Evolutionary conservation across 768 basidiomycete species (phyloP), one percentile per base, ranked within the genome.

Genomic region (Guyanaporus albipodus): DNA sequence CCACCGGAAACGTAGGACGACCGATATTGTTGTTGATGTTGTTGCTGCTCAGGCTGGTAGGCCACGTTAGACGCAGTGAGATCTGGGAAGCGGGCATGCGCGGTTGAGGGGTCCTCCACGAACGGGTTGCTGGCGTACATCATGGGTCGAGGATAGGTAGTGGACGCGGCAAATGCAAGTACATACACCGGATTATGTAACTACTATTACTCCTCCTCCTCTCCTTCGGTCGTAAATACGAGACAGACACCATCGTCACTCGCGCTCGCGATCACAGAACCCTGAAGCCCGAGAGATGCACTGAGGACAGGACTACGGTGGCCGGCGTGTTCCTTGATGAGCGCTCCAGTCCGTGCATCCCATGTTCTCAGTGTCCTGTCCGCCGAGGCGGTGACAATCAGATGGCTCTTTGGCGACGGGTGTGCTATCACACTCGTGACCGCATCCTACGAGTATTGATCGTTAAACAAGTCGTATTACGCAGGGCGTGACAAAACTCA

Each of bases 161-260:
- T n/a, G n/a, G n/a, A n/a, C n/a, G n/a, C n/a, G n/a, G n/a, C n/a
- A n/a, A n/a, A n/a, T n/a, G n/a, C n/a, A n/a, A 15, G 12, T 11
- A 17, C 1, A 19, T 18, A 40, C 50, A 53, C 51, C 29, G 54
- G 32, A 60, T 59, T 59, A 59, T 47, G 48, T 59, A 59, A 58
- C n/a, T 24, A 40, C 10, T 33, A 7, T 35, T 37, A 53, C 27
- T 26, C 15, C n/a, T 46, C 49, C 15, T 53, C 46, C 7, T 59
- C 54, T 47, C 44, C 44, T 51, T 74, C 85, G 1, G 86, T 87
- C 3, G 81, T 79, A 58, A 82, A 98, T 27, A 96, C 90, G 39
- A 90, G 73, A 61, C 90, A 92, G 0, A 78, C 71, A 1, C 90
- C 88, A 53, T 98, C 95, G 63, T 99, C 96, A 3, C 91, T 87